phyloP scores from a whole-genome alignment of 2,329 filamentous ascomycete species.

The Gnomoniopsis sp. region DNA sequence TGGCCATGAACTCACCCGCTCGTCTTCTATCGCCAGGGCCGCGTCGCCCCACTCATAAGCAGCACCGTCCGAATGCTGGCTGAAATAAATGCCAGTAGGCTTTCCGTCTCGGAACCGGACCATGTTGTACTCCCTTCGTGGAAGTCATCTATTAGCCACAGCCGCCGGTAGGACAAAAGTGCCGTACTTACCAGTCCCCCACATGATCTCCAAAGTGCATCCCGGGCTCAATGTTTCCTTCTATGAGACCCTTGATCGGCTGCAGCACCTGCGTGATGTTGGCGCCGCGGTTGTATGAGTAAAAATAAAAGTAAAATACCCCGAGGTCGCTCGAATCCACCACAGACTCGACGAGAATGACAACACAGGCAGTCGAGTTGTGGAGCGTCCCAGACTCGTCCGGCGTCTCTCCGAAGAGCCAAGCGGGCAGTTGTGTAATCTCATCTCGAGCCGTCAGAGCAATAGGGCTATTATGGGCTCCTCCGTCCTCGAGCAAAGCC shows the following conservation, averaged over 20 bases:
- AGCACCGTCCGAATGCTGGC: constrained; percentile 13
- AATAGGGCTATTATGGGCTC: constrained; percentile 13
- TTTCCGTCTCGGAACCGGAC: constrained; percentile 23
- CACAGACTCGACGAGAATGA: constrained; percentile 26
- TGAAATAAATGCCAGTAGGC: constrained; percentile 17
- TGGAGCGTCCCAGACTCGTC: constrained; percentile 21
- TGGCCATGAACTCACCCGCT: no score
- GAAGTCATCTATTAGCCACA: not conserved
- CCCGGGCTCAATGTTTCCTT: constrained; percentile 7
- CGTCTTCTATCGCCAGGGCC: constrained; percentile 22
- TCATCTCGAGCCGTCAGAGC: constrained; percentile 29
- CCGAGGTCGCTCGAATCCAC: constrained; percentile 26
- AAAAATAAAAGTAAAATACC: constrained; percentile 34
- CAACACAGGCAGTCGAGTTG: constrained; percentile 28
- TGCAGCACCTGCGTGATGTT: constrained; percentile 31
- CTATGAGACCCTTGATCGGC: constrained; percentile 24
- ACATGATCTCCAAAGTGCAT: constrained; percentile 25
- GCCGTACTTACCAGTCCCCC: constrained; percentile 22
- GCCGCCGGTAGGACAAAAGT: not conserved
- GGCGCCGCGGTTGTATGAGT: constrained; percentile 30
- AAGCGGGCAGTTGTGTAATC: constrained; percentile 23
- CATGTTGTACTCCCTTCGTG: constrained; percentile 30
- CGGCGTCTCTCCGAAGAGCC: constrained; percentile 26
- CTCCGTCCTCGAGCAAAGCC: constrained; percentile 23
- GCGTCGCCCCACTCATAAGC: constrained; percentile 25